Conservation (phyloP, 352 stramenopile genomes). For the Phytopythium vexans region DNA sequence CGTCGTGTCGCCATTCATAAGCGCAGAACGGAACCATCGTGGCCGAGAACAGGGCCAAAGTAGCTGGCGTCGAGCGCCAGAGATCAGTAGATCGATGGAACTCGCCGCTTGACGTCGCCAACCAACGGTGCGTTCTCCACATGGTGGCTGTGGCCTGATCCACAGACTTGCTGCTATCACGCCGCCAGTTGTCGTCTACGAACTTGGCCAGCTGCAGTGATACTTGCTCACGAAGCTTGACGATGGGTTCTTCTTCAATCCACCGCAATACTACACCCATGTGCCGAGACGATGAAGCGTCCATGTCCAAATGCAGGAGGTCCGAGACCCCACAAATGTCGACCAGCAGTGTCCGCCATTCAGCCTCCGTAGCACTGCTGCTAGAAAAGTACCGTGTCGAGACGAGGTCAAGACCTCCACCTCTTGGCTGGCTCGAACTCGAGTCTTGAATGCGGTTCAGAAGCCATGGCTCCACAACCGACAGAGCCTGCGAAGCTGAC, state of each 20-base stretch:
- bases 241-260: constrained; percentile 37
- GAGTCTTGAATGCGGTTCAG: constrained; percentile 1
- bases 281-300: neutral
- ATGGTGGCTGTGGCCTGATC: constrained; percentile 10
- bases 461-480: constrained; percentile 4
- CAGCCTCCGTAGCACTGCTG: constrained; percentile 8
- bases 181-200: constrained; percentile 42
- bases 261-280: constrained; percentile 39
- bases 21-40: constrained; percentile 45
- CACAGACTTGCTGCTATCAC: neutral
- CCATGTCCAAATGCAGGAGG: constrained; percentile 24
- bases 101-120: constrained; percentile 32
- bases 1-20: constrained; percentile 30
- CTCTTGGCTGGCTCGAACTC: neutral
- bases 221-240: constrained; percentile 26
- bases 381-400: constrained; percentile 1
- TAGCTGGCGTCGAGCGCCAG: constrained; percentile 32
- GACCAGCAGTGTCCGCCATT: constrained; percentile 35
- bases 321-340: constrained; percentile 35
- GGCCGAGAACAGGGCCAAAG: constrained; percentile 34
- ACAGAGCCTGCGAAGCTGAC: constrained; percentile 4
- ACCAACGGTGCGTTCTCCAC: constrained; percentile 31
- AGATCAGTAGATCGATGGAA: constrained; percentile 38
- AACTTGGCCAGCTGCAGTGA: constrained; percentile 40
- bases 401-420: neutral